Base-by-base conservation (phyloP, 2,329 filamentous ascomycete species). In the Aspergillus intermedius region DNA sequence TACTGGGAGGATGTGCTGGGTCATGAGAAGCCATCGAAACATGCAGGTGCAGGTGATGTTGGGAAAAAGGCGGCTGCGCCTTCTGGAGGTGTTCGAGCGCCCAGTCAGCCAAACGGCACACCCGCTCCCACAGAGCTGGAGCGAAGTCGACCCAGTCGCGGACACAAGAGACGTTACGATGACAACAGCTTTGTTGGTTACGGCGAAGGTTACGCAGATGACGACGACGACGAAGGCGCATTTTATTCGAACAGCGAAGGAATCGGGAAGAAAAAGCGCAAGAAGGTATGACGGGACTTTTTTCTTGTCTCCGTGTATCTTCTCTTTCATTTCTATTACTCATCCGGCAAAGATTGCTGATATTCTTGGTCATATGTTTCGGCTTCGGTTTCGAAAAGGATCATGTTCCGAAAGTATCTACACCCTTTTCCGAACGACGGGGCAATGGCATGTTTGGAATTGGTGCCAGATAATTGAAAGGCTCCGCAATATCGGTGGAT, bases 181-280 rank as follows among this genome's bases (percentile, higher is more conserved):
- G 74, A 77, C 42, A 71, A 72, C 52, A 77, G 73, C 56, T 77
- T 75, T 59, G 72, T 73, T 47, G 74, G 74, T 1, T 77, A 77
- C 52, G 74, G 72, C 46, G 73, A 76, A 66, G 74, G 74, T 17
- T 77, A 67, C 57, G 69, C 71, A 21, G 74, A 77, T 60, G 72
- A 74, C 49, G 74, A 76, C 49, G 74, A 76, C 49, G 67, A 69
- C 43, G 72, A 73, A 21, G 60, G 58, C 25, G 67, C 63, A 32
- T 67, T 72, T 42, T 72, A 73, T 52, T 74, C 72, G 41, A 73
- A 72, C 47, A 61, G 65, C 50, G 70, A 71, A 49, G 71, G 69
- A 49, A 58, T 64, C 41, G 66, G 66, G 30, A 74, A 73, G 56
- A 75, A 74, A 61, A 74, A 72, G 61, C 69, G 73, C 52, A 74